Conservation (phyloP, 345 rosid genomes). For the Excoecaria cochinchinensis region DNA sequence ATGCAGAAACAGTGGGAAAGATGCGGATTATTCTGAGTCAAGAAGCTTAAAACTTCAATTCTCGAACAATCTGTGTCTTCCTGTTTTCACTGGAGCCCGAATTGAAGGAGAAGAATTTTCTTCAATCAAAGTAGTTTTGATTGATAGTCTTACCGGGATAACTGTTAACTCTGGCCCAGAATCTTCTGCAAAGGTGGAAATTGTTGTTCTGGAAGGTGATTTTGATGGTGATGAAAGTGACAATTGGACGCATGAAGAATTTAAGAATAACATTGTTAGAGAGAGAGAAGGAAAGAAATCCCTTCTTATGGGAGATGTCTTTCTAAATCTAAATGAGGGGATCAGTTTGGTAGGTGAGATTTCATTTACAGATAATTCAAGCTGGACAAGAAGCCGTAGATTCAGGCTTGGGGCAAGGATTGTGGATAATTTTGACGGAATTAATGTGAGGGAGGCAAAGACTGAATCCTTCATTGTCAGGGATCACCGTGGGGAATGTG, state of each 20-base stretch:
- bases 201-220: constrained; percentile 92
- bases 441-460: constrained; percentile 65
- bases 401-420: constrained; percentile 87
- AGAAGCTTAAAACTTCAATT: constrained; percentile 73
- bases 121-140: constrained; percentile 59
- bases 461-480: constrained; percentile 92
- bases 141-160: constrained; percentile 63
- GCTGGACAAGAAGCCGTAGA: constrained; percentile 99
- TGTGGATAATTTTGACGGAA: constrained; percentile 61
- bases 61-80: constrained; percentile 67
- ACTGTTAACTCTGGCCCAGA: constrained; percentile 59
- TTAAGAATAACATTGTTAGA: constrained; percentile 80
- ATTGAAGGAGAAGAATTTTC: constrained; percentile 81
- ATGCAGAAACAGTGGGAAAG: constrained; percentile 70
- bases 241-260: constrained; percentile 74
- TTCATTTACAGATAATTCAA: constrained; percentile 95
- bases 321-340: constrained; percentile 69
- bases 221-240: constrained; percentile 66
- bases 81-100: constrained; percentile 91
- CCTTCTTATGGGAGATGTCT: constrained; percentile 75
- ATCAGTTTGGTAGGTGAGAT: constrained; percentile 62
- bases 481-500: constrained; percentile 99
- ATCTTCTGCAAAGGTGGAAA: constrained; percentile 76
- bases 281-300: constrained; percentile 97
- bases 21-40: constrained; percentile 46